These are phyloP conservation scores for Calonectria multiphialidica DNA, from an alignment of 2,329 filamentous ascomycete species.

Conservation along the genomic window DNA sequence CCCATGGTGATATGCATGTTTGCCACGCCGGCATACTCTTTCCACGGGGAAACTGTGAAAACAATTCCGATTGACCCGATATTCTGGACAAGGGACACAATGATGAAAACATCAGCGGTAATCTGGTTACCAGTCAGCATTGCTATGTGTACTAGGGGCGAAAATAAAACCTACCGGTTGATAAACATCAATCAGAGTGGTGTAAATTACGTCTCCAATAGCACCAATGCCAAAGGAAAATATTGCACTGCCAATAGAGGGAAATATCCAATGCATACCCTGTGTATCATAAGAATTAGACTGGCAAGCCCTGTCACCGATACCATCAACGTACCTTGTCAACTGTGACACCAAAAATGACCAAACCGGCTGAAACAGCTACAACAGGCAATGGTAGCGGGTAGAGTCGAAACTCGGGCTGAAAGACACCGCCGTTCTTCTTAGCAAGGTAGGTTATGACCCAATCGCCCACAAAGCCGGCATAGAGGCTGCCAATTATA, in stretches of 20 bases:
- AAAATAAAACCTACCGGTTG: background rate
- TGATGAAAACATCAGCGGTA: background rate
- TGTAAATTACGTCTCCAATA: background rate
- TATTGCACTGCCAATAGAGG: background rate
- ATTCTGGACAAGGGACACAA: background rate
- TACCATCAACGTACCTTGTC: slow-evolving; percentile 42
- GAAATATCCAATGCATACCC: slow-evolving; percentile 3
- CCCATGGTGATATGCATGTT: background rate
- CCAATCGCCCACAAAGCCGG: slow-evolving; percentile 50
- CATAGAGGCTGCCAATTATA: slow-evolving; percentile 51
- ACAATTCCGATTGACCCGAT: background rate
- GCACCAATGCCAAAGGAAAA: background rate
- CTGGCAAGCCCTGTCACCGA: too few relatives aligned
- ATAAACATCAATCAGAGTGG: background rate
- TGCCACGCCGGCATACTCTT: background rate
- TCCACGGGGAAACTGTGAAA: background rate
- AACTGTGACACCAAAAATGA: slow-evolving; percentile 51
- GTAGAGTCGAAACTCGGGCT: slow-evolving; percentile 57
- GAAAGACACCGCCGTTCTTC: slow-evolving; percentile 53
- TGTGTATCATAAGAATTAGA: background rate
- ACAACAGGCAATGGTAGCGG: slow-evolving; percentile 43
- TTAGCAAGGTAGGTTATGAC: slow-evolving; percentile 50
- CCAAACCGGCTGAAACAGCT: slow-evolving; percentile 46
- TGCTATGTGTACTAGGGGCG: rapidly evolving
- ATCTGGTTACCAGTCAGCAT: background rate